These are phyloP conservation scores for Chrysoporthe puriensis DNA, from an alignment of 2,329 filamentous ascomycete genomes.

Conservation along the genomic window DNA sequence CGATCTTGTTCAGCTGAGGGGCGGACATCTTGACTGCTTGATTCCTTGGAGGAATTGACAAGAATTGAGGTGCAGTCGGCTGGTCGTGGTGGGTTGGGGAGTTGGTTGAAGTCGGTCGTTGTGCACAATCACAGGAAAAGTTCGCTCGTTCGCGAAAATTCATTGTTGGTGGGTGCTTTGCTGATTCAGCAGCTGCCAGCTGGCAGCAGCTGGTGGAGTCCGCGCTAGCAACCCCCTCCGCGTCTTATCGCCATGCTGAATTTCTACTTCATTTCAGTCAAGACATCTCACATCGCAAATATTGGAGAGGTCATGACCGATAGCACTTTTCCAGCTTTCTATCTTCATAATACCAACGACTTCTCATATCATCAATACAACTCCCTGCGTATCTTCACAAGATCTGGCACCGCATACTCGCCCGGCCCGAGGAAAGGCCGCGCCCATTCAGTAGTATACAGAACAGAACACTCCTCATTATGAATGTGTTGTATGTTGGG, in stretches of 20 bases:
- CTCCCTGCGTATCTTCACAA: no score
- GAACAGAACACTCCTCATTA: no score
- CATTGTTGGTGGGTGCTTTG: constrained; percentile 23
- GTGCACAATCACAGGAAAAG: constrained; percentile 13
- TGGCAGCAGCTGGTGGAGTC: not conserved
- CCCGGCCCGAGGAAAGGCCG: no score
- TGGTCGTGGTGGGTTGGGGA: constrained; percentile 25
- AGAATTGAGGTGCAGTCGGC: constrained; percentile 27
- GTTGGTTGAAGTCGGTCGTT: constrained; percentile 26
- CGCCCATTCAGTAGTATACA: no score
- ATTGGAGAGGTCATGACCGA: no score
- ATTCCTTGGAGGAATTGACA: constrained; percentile 27
- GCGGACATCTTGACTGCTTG: constrained; percentile 61
- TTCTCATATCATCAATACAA: no score
- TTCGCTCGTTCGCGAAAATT: constrained; percentile 14
- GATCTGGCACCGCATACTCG: no score
- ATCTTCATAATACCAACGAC: no score
- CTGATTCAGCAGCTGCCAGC: constrained; percentile 11
- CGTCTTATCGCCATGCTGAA: not conserved
- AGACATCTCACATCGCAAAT: no score
- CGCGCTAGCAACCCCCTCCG: not conserved
- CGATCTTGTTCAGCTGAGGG: constrained; percentile 95
- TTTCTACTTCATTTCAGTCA: no score
- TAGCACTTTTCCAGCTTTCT: no score
- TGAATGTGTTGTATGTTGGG: no score